phyloP scores from a whole-genome alignment of 2,329 filamentous ascomycete genomes.

The Fusarium anthophilum region DNA sequence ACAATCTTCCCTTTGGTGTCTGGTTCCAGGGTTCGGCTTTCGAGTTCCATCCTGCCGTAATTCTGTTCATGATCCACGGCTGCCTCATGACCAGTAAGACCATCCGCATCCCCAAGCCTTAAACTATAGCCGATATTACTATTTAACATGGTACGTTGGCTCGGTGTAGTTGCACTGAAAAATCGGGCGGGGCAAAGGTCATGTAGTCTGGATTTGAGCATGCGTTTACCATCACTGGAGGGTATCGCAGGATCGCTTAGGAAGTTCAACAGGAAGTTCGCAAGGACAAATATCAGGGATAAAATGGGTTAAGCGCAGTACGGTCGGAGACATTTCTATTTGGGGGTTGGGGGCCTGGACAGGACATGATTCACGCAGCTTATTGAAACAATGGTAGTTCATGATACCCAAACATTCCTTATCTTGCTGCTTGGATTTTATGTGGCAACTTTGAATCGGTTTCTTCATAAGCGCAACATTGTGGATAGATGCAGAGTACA shows the following conservation, averaged over 20 bases:
- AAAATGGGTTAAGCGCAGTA: slow-evolving; percentile 3
- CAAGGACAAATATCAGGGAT: background rate
- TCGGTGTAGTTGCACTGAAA: background rate
- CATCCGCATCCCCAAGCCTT: slow-evolving; percentile 92
- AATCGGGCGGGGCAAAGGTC: background rate
- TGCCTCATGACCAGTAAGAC: slow-evolving; percentile 96
- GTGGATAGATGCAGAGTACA: background rate
- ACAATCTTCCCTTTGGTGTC: slow-evolving; percentile 80
- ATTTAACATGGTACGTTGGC: slow-evolving; percentile 25
- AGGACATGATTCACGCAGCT: slow-evolving; percentile 41
- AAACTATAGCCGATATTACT: slow-evolving; percentile 33
- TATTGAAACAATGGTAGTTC: slow-evolving; percentile 39
- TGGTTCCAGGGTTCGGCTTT: slow-evolving; percentile 72
- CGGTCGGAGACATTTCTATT: slow-evolving; percentile 8
- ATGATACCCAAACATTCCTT: slow-evolving; percentile 42
- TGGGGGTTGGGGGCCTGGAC: slow-evolving; percentile 24
- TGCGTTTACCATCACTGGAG: background rate
- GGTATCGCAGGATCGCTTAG: background rate
- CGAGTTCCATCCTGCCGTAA: slow-evolving; percentile 85
- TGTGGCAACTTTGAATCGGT: background rate
- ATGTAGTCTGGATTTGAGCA: background rate
- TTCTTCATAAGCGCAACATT: background rate
- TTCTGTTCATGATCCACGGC: slow-evolving; percentile 87
- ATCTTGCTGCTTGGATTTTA: background rate
- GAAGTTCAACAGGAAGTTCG: background rate